Conservation (phyloP, 306 rosid genomes). For the Casuarina equisetifolia region DNA sequence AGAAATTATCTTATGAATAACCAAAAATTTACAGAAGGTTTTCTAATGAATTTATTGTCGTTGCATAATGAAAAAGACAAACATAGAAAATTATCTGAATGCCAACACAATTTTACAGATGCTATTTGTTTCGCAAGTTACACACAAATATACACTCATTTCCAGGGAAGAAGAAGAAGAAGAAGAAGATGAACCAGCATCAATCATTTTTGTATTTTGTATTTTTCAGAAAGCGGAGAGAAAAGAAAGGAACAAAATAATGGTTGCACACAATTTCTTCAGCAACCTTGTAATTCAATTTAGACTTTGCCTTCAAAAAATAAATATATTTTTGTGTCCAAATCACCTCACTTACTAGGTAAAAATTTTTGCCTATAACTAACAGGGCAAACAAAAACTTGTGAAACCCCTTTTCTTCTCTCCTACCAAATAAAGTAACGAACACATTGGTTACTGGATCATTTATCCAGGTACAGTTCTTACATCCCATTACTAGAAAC, state of each 20-base stretch:
- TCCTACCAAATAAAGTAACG: neutral
- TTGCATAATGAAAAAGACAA: neutral
- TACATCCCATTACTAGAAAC: neutral
- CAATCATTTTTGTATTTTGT: neutral
- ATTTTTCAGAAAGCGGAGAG: neutral
- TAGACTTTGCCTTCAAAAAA: neutral
- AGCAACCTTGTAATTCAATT: neutral
- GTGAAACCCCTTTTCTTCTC: neutral
- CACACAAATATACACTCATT: neutral
- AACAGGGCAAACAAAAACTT: neutral
- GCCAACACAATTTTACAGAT: neutral
- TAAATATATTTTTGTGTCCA: neutral
- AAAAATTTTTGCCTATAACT: neutral
- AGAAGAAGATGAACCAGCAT: neutral
- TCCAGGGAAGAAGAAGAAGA: neutral
- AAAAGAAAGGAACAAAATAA: neutral
- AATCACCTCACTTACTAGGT: neutral
- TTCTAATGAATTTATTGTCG: neutral
- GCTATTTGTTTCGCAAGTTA: neutral
- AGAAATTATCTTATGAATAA: constrained; percentile 3
- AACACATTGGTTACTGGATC: neutral
- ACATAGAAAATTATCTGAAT: neutral
- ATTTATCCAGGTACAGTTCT: neutral
- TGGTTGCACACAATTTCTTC: neutral
- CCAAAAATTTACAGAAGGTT: neutral